Percentiles rank a stretch among this genome's conserved stretches.
Conservation (phyloP, 192 early-diverging fungal species). For the Irineochytrium annulatum region DNA sequence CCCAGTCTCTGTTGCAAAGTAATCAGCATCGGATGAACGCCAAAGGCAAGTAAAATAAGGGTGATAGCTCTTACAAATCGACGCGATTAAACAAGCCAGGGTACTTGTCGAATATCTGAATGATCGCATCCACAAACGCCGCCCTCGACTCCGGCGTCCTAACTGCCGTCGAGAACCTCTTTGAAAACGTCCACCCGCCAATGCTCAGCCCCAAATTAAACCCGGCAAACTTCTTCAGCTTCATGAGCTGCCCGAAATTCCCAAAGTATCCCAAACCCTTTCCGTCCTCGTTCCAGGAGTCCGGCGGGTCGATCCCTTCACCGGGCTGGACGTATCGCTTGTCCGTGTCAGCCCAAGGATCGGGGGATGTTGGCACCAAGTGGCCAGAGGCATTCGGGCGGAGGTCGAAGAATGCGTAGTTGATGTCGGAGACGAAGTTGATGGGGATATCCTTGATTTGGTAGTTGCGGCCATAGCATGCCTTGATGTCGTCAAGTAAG, state of each 20-base stretch:
- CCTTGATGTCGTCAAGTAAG: too few relatives aligned
- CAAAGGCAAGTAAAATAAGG: not conserved
- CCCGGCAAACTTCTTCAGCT: conserved; percentile 36
- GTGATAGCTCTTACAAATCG: conserved; percentile 26
- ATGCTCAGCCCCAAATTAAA: conserved; percentile 46
- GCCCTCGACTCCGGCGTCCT: conserved; percentile 12
- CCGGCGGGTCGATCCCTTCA: conserved; percentile 37
- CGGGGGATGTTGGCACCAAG: conserved; percentile 30
- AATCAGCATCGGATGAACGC: not conserved
- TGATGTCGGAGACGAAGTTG: conserved; percentile 44
- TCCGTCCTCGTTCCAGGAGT: conserved; percentile 32
- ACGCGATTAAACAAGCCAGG: conserved; percentile 43
- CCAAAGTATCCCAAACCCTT: conserved; percentile 20
- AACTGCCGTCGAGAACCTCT: conserved; percentile 48
- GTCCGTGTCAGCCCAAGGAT: conserved; percentile 50
- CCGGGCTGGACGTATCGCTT: conserved; percentile 24
- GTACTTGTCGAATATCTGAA: conserved; percentile 27
- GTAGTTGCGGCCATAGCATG: conserved; percentile 42
- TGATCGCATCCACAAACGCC: conserved; percentile 35
- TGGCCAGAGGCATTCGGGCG: conserved; percentile 15
- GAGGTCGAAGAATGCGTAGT: conserved; percentile 51
- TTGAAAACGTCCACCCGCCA: conserved; percentile 49
- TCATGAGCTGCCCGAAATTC: conserved; percentile 50
- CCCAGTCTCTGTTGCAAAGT: conserved; percentile 38
- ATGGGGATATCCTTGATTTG: conserved; percentile 53